Evolutionary conservation across 2,329 filamentous ascomycete species (phyloP).

Genomic region (Microcyclospora pomicola): DNA sequence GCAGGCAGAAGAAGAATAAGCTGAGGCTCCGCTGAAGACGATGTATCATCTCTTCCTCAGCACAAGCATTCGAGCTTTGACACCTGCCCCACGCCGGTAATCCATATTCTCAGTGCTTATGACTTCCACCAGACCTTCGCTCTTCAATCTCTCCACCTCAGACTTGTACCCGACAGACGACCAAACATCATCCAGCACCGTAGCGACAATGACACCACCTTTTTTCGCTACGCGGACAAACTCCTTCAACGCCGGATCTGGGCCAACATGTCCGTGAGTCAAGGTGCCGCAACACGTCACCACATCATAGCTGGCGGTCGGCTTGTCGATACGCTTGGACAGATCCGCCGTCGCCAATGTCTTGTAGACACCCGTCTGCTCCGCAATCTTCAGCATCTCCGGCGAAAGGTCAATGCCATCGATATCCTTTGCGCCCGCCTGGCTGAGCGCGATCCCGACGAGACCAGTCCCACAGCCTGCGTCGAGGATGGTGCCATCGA

Average conservation of each 20-base stretch:
- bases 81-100: slow-evolving; percentile 18
- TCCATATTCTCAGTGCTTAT: slow-evolving; percentile 20
- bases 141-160: slow-evolving; percentile 28
- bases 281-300: slow-evolving; percentile 43
- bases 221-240: slow-evolving; percentile 36
- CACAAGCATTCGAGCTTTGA: slow-evolving; percentile 13
- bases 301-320: slow-evolving; percentile 34
- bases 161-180: slow-evolving; percentile 33
- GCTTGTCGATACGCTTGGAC: slow-evolving; percentile 28
- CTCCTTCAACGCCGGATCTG: slow-evolving; percentile 34
- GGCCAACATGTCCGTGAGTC: slow-evolving; percentile 42
- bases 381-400: slow-evolving; percentile 41
- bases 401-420: slow-evolving; percentile 41
- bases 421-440: slow-evolving; percentile 31
- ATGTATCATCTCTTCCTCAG: slow-evolving; percentile 9
- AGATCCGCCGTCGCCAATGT: slow-evolving; percentile 34
- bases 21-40: too few species aligned
- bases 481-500: slow-evolving; percentile 31
- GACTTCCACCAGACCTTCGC: slow-evolving; percentile 24
- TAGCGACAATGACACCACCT: slow-evolving; percentile 37
- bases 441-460: slow-evolving; percentile 35
- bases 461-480: slow-evolving; percentile 45
- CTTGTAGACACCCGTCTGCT: slow-evolving; percentile 35
- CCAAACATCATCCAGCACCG: slow-evolving; percentile 39
- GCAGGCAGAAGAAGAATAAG: too few species aligned